Percentiles rank a stretch among this genome's conserved stretches.
Evolutionary conservation across 129 eudicot genomes (phyloP).

Genomic region (Kitagawia praeruptora): DNA sequence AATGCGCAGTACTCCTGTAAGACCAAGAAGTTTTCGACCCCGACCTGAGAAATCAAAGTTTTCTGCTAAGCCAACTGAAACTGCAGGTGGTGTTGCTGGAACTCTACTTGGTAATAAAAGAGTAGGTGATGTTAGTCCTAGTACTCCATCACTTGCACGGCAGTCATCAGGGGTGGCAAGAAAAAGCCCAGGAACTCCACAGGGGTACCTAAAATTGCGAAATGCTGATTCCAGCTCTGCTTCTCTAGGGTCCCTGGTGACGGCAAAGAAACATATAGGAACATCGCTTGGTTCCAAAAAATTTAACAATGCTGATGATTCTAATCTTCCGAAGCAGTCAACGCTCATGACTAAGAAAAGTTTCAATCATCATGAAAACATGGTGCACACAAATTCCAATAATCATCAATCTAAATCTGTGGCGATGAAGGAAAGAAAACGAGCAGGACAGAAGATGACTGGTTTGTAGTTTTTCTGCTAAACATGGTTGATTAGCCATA

Average conservation of each 20-base stretch:
- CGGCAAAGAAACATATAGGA: conserved; percentile 5
- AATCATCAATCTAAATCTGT: conserved; percentile 27
- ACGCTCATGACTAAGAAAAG: conserved; percentile 17
- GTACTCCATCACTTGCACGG: conserved; percentile 11
- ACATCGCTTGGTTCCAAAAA: background rate
- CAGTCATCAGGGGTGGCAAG: conserved; percentile 15
- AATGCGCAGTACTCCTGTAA: conserved; percentile 53
- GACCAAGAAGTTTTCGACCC: conserved; percentile 58
- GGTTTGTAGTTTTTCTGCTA: background rate
- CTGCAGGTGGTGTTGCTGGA: conserved; percentile 11
- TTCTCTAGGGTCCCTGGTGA: background rate
- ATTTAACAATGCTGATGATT: conserved; percentile 10
- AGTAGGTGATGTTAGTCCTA: conserved; percentile 24
- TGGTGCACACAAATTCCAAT: conserved; percentile 24
- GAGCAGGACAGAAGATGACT: conserved; percentile 21
- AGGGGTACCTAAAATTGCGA: conserved; percentile 27
- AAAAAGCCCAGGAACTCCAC: conserved; percentile 17
- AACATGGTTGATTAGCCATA: background rate
- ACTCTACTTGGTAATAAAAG: conserved; percentile 27
- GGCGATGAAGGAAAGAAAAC: conserved; percentile 23
- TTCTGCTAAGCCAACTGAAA: conserved; percentile 24
- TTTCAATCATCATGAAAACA: conserved; percentile 29
- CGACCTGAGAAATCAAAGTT: conserved; percentile 32
- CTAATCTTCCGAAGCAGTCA: conserved; percentile 12
- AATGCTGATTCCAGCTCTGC: conserved; percentile 23